Percentiles rank a stretch among this genome's conserved stretches.
Evolutionary conservation across 495 filamentous ascomycete genomes (phyloP).

Genomic region (Staphylotrichum longicolle): DNA sequence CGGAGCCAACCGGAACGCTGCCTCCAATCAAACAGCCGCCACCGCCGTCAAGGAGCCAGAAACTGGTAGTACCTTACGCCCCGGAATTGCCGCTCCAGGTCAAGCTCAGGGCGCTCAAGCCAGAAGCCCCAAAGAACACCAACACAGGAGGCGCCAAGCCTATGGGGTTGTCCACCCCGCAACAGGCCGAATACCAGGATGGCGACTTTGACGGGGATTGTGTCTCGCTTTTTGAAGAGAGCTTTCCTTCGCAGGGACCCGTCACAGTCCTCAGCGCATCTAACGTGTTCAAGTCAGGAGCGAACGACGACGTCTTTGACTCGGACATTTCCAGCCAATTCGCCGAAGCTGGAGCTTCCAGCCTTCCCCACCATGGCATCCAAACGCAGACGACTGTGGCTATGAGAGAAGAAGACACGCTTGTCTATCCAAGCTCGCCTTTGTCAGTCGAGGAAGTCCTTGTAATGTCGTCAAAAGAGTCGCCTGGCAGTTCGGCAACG

Average conservation of each 20-base stretch:
- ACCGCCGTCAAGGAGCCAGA: background rate
- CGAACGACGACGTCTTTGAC: conserved; percentile 20
- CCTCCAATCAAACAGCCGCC: background rate
- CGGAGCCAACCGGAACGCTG: background rate
- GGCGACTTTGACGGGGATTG: conserved; percentile 14
- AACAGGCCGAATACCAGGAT: background rate
- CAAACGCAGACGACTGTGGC: background rate
- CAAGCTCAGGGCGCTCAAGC: too few species aligned
- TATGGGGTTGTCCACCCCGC: background rate
- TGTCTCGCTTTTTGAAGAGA: background rate
- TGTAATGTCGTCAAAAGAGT: background rate
- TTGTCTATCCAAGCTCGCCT: background rate
- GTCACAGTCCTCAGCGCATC: background rate
- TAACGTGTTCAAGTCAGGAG: conserved; percentile 14
- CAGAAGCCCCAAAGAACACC: background rate
- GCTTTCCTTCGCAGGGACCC: too few species aligned
- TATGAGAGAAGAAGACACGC: conserved; percentile 10
- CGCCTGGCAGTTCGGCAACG: conserved; percentile 15
- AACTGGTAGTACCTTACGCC: background rate
- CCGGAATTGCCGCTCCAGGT: too few species aligned
- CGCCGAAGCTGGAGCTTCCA: background rate
- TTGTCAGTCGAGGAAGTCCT: background rate
- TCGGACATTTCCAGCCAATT: conserved; percentile 15
- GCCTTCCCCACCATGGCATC: background rate
- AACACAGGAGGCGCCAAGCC: too few species aligned